Evolutionary conservation across 768 basidiomycete genomes (phyloP).

Genomic region (Cytidiella melzeri): DNA sequence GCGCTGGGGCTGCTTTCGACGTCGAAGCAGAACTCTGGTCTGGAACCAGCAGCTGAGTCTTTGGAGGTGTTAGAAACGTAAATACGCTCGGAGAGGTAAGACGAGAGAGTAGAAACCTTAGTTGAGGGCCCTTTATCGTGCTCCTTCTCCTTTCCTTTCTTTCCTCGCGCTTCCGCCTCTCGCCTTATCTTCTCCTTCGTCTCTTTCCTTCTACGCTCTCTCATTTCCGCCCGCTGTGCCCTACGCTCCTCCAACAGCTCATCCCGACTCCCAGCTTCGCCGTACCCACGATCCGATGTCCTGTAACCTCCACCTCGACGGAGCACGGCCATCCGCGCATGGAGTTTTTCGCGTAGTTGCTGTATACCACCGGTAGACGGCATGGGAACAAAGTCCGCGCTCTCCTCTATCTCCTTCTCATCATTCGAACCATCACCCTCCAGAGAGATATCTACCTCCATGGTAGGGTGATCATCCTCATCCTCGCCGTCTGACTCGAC

Average conservation of each 20-base stretch:
- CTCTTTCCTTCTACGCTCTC: slow-evolving; percentile 81
- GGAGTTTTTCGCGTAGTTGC: slow-evolving; percentile 65
- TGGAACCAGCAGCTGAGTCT: slow-evolving; percentile 72
- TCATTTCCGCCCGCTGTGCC: slow-evolving; percentile 68
- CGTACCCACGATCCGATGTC: slow-evolving; percentile 22
- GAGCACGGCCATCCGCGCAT: slow-evolving; percentile 67
- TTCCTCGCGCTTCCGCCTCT: slow-evolving; percentile 53
- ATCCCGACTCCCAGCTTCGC: slow-evolving; percentile 60
- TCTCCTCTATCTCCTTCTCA: slow-evolving; percentile 26
- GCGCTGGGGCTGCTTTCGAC: slow-evolving; percentile 26
- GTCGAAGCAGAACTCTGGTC: slow-evolving; percentile 30
- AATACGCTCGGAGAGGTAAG: slow-evolving; percentile 3
- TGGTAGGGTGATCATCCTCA: slow-evolving; percentile 26
- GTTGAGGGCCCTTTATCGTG: slow-evolving; percentile 36
- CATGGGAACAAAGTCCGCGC: slow-evolving; percentile 49
- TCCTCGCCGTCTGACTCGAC: slow-evolving; percentile 27
- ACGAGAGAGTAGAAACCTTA: slow-evolving; percentile 40
- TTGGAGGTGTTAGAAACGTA: not conserved
- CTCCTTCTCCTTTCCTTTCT: slow-evolving; percentile 40
- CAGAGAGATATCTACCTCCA: slow-evolving; percentile 24
- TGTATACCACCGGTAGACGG: slow-evolving; percentile 55
- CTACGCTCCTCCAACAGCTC: slow-evolving; percentile 79
- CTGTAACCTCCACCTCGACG: slow-evolving; percentile 33
- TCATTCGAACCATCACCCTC: slow-evolving; percentile 28
- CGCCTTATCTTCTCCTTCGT: slow-evolving; percentile 75